These are phyloP conservation scores for Aspergillus oerlinghausenensis DNA, from an alignment of 2,329 filamentous ascomycete genomes.

Conservation along the genomic window DNA sequence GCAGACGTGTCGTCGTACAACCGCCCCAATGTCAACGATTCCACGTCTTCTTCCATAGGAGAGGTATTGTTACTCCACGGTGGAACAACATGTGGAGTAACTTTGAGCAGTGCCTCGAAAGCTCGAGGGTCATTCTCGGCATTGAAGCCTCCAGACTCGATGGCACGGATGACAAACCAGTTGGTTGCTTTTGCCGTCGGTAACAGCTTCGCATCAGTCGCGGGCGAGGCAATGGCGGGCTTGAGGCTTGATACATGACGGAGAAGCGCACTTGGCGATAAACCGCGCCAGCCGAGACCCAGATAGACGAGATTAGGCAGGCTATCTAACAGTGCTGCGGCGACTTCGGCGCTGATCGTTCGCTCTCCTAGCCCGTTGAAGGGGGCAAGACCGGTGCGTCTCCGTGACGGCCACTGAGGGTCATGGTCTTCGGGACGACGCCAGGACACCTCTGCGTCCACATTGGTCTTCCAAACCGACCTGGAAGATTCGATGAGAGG, in stretches of 20 bases:
- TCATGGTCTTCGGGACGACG: constrained; percentile 22
- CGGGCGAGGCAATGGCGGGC: constrained; percentile 6
- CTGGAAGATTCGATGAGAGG: constrained; percentile 24
- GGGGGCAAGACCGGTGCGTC: constrained; percentile 15
- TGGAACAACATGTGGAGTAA: constrained; percentile 24
- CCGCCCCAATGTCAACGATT: constrained; percentile 20
- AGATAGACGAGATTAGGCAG: constrained; percentile 44
- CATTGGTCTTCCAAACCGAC: constrained; percentile 29
- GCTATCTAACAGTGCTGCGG: constrained; percentile 52
- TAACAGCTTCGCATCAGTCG: constrained; percentile 19
- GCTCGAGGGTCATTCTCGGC: constrained; percentile 43
- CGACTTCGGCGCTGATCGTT: constrained; percentile 56
- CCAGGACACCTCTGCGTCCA: constrained; percentile 35
- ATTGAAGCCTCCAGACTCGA: constrained; percentile 47
- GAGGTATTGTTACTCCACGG: constrained; percentile 27
- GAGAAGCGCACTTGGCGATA: constrained; percentile 28
- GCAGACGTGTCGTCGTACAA: constrained; percentile 33
- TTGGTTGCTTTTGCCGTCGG: constrained; percentile 30
- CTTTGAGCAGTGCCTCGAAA: constrained; percentile 38
- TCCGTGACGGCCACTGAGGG: constrained; percentile 9
- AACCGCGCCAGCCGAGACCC: constrained; percentile 32
- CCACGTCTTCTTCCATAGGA: constrained; percentile 16
- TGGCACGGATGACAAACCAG: constrained; percentile 45
- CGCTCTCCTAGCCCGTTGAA: constrained; percentile 40
- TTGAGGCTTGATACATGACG: constrained; percentile 18